A percentile compares a stretch with the other conserved stretches of the same genome.
Conservation (phyloP, 1,139 yeast genomes). For the Wickerhamiella pararugosa region DNA sequence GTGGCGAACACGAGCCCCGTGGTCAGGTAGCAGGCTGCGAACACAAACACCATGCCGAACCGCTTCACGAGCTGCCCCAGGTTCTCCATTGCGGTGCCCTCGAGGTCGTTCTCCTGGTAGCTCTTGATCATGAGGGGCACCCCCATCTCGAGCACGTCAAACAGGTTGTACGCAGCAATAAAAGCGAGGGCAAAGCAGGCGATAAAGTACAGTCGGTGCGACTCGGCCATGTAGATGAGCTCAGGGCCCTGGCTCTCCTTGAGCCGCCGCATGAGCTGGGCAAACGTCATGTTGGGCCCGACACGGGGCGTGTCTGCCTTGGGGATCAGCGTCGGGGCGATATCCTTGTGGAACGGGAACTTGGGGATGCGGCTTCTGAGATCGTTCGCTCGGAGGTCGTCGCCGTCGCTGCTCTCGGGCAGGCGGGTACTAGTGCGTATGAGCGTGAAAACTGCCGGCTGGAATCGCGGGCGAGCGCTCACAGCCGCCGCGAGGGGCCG, state of each 20-base stretch:
- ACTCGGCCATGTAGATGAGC: slow-evolving; percentile 68
- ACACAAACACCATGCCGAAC: slow-evolving; percentile 28
- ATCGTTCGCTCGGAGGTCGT: slow-evolving; percentile 18
- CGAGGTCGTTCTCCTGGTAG: slow-evolving; percentile 41
- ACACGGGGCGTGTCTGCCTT: slow-evolving; percentile 40
- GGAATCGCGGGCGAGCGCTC: no score
- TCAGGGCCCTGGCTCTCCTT: slow-evolving; percentile 48
- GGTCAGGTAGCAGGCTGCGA: slow-evolving; percentile 31
- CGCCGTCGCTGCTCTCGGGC: slow-evolving; percentile 12
- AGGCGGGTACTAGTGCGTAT: slow-evolving; percentile 6
- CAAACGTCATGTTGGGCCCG: slow-evolving; percentile 41
- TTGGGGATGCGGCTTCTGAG: slow-evolving; percentile 29
- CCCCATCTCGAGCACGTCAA: slow-evolving; percentile 45
- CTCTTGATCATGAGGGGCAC: slow-evolving; percentile 40
- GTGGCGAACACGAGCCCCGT: slow-evolving; percentile 31
- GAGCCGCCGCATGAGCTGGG: slow-evolving; percentile 50
- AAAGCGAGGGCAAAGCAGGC: slow-evolving; percentile 56
- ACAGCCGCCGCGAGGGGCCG: no score
- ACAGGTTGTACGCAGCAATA: slow-evolving; percentile 50
- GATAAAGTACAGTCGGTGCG: slow-evolving; percentile 61
- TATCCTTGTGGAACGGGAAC: slow-evolving; percentile 53
- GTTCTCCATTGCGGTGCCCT: slow-evolving; percentile 26
- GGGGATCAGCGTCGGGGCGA: slow-evolving; percentile 55
- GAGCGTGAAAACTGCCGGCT: neutral
- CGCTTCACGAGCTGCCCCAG: slow-evolving; percentile 25